These are phyloP conservation scores for Syzygium aromaticum DNA, from an alignment of 345 rosid genomes.

Conservation along the genomic window DNA sequence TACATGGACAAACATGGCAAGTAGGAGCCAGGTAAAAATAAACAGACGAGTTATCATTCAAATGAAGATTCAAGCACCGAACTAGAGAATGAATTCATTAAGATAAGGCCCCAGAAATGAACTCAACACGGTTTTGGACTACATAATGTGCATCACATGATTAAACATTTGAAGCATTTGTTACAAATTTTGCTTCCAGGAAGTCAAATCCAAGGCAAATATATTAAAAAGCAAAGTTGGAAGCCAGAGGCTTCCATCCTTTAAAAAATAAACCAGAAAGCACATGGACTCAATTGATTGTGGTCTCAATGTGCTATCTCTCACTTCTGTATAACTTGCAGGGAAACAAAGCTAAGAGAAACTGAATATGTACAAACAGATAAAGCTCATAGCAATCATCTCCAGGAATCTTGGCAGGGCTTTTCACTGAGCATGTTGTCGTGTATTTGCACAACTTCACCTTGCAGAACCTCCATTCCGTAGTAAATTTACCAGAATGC, in stretches of 20 bases:
- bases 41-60: not conserved
- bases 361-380: constrained; percentile 6
- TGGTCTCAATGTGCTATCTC: constrained; percentile 45
- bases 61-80: not conserved
- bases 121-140: not conserved
- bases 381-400: constrained; percentile 18
- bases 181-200: not conserved
- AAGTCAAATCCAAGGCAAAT: not conserved
- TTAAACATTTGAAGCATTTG: not conserved
- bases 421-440: constrained; percentile 30
- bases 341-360: not conserved
- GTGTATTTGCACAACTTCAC: constrained; percentile 82
- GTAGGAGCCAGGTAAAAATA: not conserved
- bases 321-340: not conserved
- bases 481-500: not conserved
- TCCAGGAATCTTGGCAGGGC: constrained; percentile 20
- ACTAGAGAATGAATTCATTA: not conserved
- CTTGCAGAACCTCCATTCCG: not conserved
- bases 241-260: constrained; percentile 39
- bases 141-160: not conserved
- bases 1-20: not conserved
- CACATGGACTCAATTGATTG: constrained; percentile 49
- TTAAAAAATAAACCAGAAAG: constrained; percentile 7
- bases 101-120: not conserved
- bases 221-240: not conserved